Evolutionary conservation across 2,329 filamentous ascomycete genomes (phyloP).

Genomic region (Thyridium curvatum): DNA sequence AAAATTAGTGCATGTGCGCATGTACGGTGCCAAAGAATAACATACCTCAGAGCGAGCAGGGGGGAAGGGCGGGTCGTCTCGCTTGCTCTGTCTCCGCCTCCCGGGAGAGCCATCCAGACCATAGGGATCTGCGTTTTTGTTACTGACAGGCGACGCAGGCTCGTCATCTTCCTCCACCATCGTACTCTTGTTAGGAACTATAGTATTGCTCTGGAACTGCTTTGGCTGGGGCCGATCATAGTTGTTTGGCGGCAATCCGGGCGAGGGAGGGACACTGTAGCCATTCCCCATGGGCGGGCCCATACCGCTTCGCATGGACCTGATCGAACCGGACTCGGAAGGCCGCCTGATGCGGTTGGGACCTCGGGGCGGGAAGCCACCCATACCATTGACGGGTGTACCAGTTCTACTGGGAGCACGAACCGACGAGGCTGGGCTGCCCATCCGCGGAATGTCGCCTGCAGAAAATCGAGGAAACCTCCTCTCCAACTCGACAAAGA

Average conservation of each 20-base stretch:
- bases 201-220: constrained; percentile 90
- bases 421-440: constrained; percentile 58
- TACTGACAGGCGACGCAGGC: constrained; percentile 34
- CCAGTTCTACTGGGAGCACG: constrained; percentile 55
- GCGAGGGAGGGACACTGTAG: constrained; percentile 47
- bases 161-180: constrained; percentile 96
- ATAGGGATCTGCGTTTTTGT: constrained; percentile 58
- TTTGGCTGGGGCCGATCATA: constrained; percentile 76
- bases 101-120: constrained; percentile 36
- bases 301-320: constrained; percentile 28
- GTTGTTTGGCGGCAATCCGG: constrained; percentile 52
- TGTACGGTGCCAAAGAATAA: too few species aligned
- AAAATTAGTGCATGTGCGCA: too few species aligned
- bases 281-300: constrained; percentile 11
- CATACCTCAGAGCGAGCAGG: constrained; percentile 2
- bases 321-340: constrained; percentile 57
- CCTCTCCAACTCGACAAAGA: constrained; percentile 90
- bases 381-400: constrained; percentile 50
- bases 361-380: constrained; percentile 40
- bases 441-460: constrained; percentile 60
- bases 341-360: constrained; percentile 49
- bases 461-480: constrained; percentile 76
- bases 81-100: constrained; percentile 16
- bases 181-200: constrained; percentile 95
- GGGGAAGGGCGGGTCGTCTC: background rate